phyloP scores from a whole-genome alignment of 345 rosid species.

The Linum lewisii region DNA sequence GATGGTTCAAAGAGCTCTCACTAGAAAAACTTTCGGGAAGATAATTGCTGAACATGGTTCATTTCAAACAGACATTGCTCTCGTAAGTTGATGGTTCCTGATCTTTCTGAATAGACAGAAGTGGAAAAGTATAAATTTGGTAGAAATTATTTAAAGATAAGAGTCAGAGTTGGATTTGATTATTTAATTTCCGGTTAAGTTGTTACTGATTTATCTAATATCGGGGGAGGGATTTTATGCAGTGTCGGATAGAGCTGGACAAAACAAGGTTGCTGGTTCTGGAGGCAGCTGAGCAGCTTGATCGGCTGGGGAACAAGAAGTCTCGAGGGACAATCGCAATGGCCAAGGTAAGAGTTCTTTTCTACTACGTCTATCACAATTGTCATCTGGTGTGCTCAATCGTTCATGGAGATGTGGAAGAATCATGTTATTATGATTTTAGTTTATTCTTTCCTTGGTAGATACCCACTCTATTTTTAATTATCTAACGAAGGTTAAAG shows the following conservation, averaged over 20 bases:
- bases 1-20: conserved; percentile 80
- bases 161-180: too few species aligned
- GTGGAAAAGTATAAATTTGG: too few species aligned
- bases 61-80: conserved; percentile 77
- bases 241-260: conserved; percentile 85
- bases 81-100: conserved; percentile 30
- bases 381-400: too few species aligned
- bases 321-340: conserved; percentile 78
- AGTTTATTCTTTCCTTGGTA: too few species aligned
- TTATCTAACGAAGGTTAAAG: too few species aligned
- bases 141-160: too few species aligned
- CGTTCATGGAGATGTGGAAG: too few species aligned
- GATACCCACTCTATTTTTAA: too few species aligned
- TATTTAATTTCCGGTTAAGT: too few species aligned
- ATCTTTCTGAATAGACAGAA: background rate
- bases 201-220: background rate
- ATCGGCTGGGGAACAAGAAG: conserved; percentile 78
- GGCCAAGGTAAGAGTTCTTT: conserved; percentile 58
- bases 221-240: conserved; percentile 15
- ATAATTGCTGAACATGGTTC: conserved; percentile 83
- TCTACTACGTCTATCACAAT: too few species aligned
- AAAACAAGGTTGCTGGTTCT: conserved; percentile 71
- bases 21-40: conserved; percentile 73
- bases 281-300: conserved; percentile 91
- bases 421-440: background rate